Evolutionary conservation across 2,329 filamentous ascomycete genomes (phyloP).

Genomic region (Corynespora cassiicola): DNA sequence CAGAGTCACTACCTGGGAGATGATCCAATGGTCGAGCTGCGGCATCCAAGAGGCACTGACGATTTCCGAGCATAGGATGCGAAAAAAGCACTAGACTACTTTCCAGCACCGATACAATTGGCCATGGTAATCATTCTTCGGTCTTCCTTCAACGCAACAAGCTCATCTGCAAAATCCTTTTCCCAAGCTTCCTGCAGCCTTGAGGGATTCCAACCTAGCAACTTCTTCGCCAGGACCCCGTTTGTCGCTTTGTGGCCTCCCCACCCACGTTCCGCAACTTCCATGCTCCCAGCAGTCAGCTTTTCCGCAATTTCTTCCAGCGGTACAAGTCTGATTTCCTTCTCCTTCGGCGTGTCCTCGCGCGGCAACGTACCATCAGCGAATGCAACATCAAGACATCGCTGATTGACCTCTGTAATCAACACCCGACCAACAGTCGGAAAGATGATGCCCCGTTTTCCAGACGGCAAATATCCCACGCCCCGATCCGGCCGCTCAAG

Average conservation of each 20-base stretch:
- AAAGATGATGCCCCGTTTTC: constrained; percentile 19
- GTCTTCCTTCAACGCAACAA: constrained; percentile 18
- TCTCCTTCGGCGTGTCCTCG: constrained; percentile 17
- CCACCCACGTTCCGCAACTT: constrained; percentile 20
- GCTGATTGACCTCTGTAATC: constrained; percentile 18
- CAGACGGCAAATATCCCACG: constrained; percentile 17
- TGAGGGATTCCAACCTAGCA: constrained; percentile 19
- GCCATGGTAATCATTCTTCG: constrained; percentile 13
- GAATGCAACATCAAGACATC: constrained; percentile 21
- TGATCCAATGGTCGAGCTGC: too few relatives aligned
- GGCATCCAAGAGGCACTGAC: too few relatives aligned
- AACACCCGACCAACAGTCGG: constrained; percentile 16
- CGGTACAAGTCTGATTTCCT: constrained; percentile 15
- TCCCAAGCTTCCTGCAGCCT: constrained; percentile 17
- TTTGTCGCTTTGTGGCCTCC: constrained; percentile 20
- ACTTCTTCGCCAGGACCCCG: constrained; percentile 14
- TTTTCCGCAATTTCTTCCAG: constrained; percentile 20
- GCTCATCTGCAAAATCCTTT: constrained; percentile 19
- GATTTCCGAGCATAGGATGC: neutral
- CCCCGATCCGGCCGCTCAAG: constrained; percentile 20
- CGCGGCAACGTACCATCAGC: constrained; percentile 16
- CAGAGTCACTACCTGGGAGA: too few relatives aligned
- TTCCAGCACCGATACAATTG: constrained; percentile 17
- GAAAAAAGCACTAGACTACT: neutral
- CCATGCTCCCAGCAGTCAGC: constrained; percentile 13